A percentile compares a stretch with the other conserved stretches of the same genome.
Conservation (phyloP, 2,329 filamentous ascomycete species). For the Metarhizium album region DNA sequence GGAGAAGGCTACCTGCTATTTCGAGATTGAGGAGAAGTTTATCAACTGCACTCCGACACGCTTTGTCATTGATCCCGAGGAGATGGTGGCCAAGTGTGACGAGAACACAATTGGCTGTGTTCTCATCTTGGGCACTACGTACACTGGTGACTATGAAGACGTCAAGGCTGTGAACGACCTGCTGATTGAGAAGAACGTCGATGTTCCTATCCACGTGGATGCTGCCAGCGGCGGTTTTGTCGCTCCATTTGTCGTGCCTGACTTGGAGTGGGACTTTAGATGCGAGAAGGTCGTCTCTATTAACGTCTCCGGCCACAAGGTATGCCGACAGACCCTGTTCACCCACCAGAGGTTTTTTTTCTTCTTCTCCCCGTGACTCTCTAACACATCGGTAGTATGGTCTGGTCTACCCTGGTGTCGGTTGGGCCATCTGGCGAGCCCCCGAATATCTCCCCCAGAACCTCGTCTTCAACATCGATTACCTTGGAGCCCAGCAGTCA, state of each 20-base stretch:
- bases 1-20: slow-evolving; percentile 86
- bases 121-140: slow-evolving; percentile 82
- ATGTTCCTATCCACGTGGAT: slow-evolving; percentile 87
- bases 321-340: slow-evolving; percentile 10
- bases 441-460: slow-evolving; percentile 79
- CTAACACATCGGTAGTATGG: slow-evolving; percentile 31
- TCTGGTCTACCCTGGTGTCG: slow-evolving; percentile 78
- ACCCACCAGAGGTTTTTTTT: background rate
- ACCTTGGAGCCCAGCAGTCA: slow-evolving; percentile 87
- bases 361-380: background rate
- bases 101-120: slow-evolving; percentile 79
- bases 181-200: slow-evolving; percentile 60
- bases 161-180: slow-evolving; percentile 87
- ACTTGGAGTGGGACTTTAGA: slow-evolving; percentile 85
- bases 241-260: slow-evolving; percentile 77
- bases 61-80: slow-evolving; percentile 52
- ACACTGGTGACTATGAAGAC: slow-evolving; percentile 93
- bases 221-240: slow-evolving; percentile 90
- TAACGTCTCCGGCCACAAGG: slow-evolving; percentile 89
- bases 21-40: slow-evolving; percentile 85
- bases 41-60: slow-evolving; percentile 52
- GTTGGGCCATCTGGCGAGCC: slow-evolving; percentile 85
- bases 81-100: slow-evolving; percentile 35
- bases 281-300: slow-evolving; percentile 83
- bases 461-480: slow-evolving; percentile 98